Evolutionary conservation across 192 early-diverging fungal genomes (phyloP).

Genomic region (Coemansia sp.): DNA sequence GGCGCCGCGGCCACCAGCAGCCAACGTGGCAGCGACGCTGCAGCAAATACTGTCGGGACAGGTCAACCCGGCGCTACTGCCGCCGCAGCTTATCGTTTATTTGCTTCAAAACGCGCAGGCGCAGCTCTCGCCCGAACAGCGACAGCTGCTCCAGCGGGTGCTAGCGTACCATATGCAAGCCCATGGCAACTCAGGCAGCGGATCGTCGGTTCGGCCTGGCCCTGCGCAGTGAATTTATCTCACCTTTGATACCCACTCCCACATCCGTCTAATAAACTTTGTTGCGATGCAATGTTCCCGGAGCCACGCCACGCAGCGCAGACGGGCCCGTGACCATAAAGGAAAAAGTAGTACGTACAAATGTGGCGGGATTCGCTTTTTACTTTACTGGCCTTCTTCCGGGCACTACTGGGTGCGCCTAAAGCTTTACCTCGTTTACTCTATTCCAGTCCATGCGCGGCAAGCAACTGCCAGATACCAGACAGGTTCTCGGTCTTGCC

Average conservation of each 20-base stretch:
- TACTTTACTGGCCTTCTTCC: no score
- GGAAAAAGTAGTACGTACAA: no score
- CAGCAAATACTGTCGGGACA: slow-evolving; percentile 38
- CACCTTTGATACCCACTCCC: no score
- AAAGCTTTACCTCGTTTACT: no score
- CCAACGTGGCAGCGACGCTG: slow-evolving; percentile 20
- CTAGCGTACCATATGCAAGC: slow-evolving; percentile 17
- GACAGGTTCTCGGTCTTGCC: slow-evolving; percentile 6
- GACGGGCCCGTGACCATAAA: no score
- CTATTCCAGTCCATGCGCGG: no score
- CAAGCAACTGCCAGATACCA: not conserved
- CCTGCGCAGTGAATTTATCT: slow-evolving; percentile 19
- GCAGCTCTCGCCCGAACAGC: slow-evolving; percentile 23
- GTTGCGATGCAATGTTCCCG: no score
- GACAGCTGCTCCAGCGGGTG: slow-evolving; percentile 16
- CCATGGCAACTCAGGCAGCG: not conserved
- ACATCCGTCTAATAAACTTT: not conserved
- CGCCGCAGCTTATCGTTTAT: slow-evolving; percentile 21
- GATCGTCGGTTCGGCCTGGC: slow-evolving; percentile 2
- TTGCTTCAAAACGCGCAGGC: slow-evolving; percentile 25
- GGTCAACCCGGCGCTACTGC: slow-evolving; percentile 16
- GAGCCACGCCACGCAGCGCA: no score
- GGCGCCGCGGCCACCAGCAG: slow-evolving; percentile 16
- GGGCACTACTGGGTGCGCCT: no score
- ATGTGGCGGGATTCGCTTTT: no score